Evolutionary conservation across 768 basidiomycete species (phyloP).

Genomic region (Mycena galopus): DNA sequence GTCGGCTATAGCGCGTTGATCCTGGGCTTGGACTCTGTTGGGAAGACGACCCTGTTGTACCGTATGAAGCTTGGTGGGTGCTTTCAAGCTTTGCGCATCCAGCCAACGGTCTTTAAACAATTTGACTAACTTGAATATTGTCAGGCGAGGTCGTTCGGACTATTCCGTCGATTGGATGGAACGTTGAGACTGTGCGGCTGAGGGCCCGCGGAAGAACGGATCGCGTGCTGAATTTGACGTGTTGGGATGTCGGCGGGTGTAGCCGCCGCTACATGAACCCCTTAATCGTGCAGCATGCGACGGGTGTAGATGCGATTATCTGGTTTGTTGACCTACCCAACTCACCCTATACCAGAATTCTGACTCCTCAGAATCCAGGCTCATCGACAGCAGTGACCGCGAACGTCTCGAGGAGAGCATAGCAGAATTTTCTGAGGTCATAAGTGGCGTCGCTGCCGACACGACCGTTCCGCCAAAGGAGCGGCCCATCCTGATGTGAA

Average conservation of each 20-base stretch:
- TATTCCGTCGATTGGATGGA: conserved; percentile 64
- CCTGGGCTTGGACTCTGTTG: conserved; percentile 54
- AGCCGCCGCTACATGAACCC: conserved; percentile 52
- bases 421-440: conserved; percentile 58
- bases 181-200: conserved; percentile 66
- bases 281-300: conserved; percentile 40
- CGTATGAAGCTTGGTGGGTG: conserved; percentile 54
- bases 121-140: background rate
- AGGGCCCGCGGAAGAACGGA: conserved; percentile 38
- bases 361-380: background rate
- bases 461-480: conserved; percentile 18
- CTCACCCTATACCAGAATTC: background rate
- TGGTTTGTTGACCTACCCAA: conserved; percentile 59
- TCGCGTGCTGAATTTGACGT: conserved; percentile 61
- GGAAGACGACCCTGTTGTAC: conserved; percentile 65
- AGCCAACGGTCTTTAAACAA: no score
- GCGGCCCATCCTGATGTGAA: conserved; percentile 51
- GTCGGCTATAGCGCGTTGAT: conserved; percentile 40
- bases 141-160: conserved; percentile 54
- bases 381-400: conserved; percentile 61
- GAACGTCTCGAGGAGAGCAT: conserved; percentile 65
- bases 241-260: conserved; percentile 78
- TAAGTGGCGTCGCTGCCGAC: conserved; percentile 36
- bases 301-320: conserved; percentile 64
- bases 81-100: no score